phyloP scores from a whole-genome alignment of 2,329 filamentous ascomycete genomes.

The Aspergillus sp. region DNA sequence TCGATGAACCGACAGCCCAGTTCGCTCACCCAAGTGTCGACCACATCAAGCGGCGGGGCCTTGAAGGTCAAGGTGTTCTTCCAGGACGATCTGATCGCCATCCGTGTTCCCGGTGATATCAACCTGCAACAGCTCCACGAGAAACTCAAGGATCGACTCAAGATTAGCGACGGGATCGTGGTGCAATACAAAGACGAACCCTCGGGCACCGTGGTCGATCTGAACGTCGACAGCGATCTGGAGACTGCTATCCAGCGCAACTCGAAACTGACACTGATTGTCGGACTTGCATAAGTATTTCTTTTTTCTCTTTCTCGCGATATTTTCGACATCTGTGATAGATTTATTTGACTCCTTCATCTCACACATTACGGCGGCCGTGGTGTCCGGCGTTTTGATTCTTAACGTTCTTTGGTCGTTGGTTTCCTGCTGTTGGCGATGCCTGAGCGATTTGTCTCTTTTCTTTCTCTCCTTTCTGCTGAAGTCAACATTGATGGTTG shows the following conservation, averaged over 20 bases:
- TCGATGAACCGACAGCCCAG: conserved; percentile 44
- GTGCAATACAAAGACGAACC: conserved; percentile 82
- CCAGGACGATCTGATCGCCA: conserved; percentile 82
- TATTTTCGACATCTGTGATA: conserved; percentile 7
- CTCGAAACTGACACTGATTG: conserved; percentile 74
- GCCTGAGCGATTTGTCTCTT: too few species aligned
- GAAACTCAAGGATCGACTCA: conserved; percentile 76
- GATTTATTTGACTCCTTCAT: conserved; percentile 8
- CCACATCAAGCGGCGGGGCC: conserved; percentile 38
- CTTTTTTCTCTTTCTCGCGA: conserved; percentile 4
- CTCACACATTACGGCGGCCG: conserved; percentile 11
- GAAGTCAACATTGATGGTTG: too few species aligned
- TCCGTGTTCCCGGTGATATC: conserved; percentile 77
- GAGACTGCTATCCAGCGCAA: conserved; percentile 73
- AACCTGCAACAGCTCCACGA: conserved; percentile 68
- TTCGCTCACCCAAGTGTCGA: conserved; percentile 44
- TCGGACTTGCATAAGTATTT: conserved; percentile 33
- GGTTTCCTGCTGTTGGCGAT: not conserved
- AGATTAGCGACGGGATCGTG: conserved; percentile 66
- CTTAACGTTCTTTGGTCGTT: not conserved
- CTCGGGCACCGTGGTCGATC: conserved; percentile 62
- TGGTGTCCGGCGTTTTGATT: conserved; percentile 18
- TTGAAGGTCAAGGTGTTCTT: conserved; percentile 96
- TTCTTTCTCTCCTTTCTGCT: too few species aligned
- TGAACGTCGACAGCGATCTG: conserved; percentile 74